Conservation (phyloP, 306 rosid genomes). For the Medicago ruthenica region DNA sequence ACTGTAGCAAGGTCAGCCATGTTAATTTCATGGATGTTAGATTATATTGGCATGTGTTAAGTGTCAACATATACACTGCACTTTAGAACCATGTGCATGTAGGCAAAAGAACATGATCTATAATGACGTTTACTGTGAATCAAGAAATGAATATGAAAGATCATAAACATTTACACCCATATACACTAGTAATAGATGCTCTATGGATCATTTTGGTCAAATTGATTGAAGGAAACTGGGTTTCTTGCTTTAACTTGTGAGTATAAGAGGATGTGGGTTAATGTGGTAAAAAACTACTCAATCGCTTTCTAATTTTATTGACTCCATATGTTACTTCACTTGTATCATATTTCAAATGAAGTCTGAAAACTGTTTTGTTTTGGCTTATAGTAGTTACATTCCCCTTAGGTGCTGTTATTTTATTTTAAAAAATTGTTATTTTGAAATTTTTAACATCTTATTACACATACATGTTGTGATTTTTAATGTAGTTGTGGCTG, state of each 20-base stretch:
- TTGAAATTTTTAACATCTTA: neutral
- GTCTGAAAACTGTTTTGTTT: neutral
- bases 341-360: neutral
- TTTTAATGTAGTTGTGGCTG: neutral
- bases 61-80: slow-evolving; percentile 28
- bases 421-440: neutral
- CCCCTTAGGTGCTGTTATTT: neutral
- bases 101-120: slow-evolving; percentile 15
- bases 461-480: neutral
- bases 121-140: neutral
- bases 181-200: slow-evolving; percentile 2
- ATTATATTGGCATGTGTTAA: slow-evolving; percentile 5
- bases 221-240: slow-evolving; percentile 5
- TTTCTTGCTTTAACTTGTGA: slow-evolving; percentile 20
- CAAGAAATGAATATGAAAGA: slow-evolving; percentile 6
- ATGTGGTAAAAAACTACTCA: slow-evolving; percentile 3
- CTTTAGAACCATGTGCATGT: neutral
- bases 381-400: neutral
- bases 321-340: slow-evolving; percentile 17
- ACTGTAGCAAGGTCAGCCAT: slow-evolving; percentile 82
- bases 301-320: slow-evolving; percentile 17
- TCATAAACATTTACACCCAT: neutral
- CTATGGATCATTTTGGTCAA: neutral
- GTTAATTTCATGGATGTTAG: slow-evolving; percentile 26
- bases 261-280: slow-evolving; percentile 27